Conservation (phyloP, 257 asterid genomes). For the Dorcoceras hygrometricum region DNA sequence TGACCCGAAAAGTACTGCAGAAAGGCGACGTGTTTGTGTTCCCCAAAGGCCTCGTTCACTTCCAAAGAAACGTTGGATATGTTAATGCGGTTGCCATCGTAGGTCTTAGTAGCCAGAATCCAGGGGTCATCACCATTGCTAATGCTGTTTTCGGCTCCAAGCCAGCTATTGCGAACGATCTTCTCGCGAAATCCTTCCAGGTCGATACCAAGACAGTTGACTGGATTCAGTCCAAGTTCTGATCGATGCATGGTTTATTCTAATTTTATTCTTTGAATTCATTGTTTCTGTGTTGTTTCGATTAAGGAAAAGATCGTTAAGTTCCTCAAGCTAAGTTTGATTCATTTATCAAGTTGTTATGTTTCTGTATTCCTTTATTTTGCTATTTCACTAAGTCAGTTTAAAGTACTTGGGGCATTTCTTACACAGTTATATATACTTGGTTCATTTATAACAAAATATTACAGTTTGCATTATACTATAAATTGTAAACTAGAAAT, state of each 20-base stretch:
- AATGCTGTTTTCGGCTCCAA: conserved; percentile 4
- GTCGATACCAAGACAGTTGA: neutral
- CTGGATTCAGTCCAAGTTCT: conserved; percentile 15
- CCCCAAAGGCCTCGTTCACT: conserved; percentile 6
- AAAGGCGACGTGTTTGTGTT: conserved; percentile 5
- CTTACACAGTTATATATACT: no score
- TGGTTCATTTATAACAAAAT: no score
- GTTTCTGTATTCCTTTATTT: no score
- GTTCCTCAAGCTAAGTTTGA: no score
- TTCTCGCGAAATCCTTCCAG: conserved; percentile 12
- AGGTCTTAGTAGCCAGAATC: conserved; percentile 10
- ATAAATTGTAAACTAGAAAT: no score
- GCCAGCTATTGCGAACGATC: conserved; percentile 11
- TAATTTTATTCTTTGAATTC: neutral
- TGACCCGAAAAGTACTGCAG: neutral
- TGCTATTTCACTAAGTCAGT: no score
- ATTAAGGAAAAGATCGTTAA: no score
- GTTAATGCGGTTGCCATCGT: neutral
- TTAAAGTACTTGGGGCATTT: no score
- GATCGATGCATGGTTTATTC: neutral
- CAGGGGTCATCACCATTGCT: conserved; percentile 6
- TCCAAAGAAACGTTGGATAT: neutral
- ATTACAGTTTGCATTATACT: no score
- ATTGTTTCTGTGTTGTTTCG: no score
- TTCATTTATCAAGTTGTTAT: no score